Percentiles rank a stretch among this genome's conserved stretches.
Conservation (phyloP, 495 filamentous ascomycete species). For the Apiosordaria backusii region DNA sequence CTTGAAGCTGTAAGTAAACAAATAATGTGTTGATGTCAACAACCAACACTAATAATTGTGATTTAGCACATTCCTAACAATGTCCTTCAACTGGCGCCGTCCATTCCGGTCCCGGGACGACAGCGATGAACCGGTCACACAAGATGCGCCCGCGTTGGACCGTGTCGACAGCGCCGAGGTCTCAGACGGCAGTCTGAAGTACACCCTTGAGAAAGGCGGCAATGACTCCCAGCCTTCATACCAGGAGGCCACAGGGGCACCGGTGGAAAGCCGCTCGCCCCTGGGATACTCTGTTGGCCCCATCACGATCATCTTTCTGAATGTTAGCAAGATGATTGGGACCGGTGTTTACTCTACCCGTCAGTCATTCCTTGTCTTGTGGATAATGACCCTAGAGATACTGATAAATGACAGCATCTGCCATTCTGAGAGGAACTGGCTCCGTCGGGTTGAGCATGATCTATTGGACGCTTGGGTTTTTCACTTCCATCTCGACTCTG, state of each 20-base stretch:
- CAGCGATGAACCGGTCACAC: not conserved
- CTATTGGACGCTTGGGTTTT: constrained; percentile 59
- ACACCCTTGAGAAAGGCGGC: constrained; percentile 50
- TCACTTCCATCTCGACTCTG: constrained; percentile 49
- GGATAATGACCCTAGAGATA: no score
- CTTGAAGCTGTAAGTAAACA: not conserved
- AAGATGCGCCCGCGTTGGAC: not conserved
- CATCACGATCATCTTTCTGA: constrained; percentile 57
- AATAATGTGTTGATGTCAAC: no score
- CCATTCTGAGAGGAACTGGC: constrained; percentile 53
- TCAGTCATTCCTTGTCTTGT: constrained; percentile 30
- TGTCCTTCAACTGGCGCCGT: constrained; percentile 29
- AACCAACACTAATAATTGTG: no score
- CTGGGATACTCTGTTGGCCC: constrained; percentile 58
- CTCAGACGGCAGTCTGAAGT: constrained; percentile 47
- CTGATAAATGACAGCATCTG: constrained; percentile 39
- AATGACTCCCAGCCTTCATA: constrained; percentile 56
- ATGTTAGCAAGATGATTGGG: constrained; percentile 63
- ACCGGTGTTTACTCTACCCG: constrained; percentile 65
- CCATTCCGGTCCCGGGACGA: constrained; percentile 21
- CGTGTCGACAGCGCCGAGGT: constrained; percentile 18
- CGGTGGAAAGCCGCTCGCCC: constrained; percentile 56
- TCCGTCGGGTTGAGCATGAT: constrained; percentile 58
- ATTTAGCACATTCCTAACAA: constrained; percentile 1
- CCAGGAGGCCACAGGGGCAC: constrained; percentile 61